These are phyloP conservation scores for Thyridium curvatum DNA, from an alignment of 2,329 filamentous ascomycete genomes.

Conservation along the genomic window DNA sequence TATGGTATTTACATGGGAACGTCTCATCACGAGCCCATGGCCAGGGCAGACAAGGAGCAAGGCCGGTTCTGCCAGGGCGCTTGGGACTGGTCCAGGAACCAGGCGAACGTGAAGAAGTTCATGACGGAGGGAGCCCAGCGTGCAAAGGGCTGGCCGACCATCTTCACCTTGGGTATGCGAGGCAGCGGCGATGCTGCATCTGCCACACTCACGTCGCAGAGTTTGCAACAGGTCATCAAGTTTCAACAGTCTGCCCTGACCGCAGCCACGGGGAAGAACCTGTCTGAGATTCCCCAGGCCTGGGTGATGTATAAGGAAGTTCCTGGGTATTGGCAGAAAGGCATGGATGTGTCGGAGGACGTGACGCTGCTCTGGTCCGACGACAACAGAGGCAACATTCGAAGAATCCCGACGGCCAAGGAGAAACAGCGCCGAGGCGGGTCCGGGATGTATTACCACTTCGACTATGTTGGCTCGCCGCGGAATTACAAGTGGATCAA, in stretches of 20 bases:
- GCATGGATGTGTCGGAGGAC: constrained; percentile 53
- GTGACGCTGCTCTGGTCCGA: constrained; percentile 58
- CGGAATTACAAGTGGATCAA: constrained; percentile 60
- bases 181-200: constrained; percentile 47
- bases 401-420: constrained; percentile 47
- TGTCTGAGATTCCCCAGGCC: constrained; percentile 40
- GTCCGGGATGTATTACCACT: constrained; percentile 53
- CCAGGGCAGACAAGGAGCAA: constrained; percentile 37
- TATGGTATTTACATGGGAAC: constrained; percentile 54
- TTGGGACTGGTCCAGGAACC: constrained; percentile 51
- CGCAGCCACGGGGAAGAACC: constrained; percentile 8
- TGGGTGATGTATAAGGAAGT: constrained; percentile 55
- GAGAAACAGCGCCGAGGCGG: constrained; percentile 48
- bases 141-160: constrained; percentile 43
- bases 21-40: constrained; percentile 53
- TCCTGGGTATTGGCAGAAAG: constrained; percentile 49
- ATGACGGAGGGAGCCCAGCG: constrained; percentile 44
- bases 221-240: constrained; percentile 40
- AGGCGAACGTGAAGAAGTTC: constrained; percentile 42
- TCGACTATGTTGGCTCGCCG: constrained; percentile 50
- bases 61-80: constrained; percentile 27
- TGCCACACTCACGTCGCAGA: constrained; percentile 23
- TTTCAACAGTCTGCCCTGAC: constrained; percentile 17
- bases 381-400: constrained; percentile 57
- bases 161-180: constrained; percentile 47